Base-by-base conservation (phyloP, 2,329 filamentous ascomycete species). In the Arthrinium phaeospermum region DNA sequence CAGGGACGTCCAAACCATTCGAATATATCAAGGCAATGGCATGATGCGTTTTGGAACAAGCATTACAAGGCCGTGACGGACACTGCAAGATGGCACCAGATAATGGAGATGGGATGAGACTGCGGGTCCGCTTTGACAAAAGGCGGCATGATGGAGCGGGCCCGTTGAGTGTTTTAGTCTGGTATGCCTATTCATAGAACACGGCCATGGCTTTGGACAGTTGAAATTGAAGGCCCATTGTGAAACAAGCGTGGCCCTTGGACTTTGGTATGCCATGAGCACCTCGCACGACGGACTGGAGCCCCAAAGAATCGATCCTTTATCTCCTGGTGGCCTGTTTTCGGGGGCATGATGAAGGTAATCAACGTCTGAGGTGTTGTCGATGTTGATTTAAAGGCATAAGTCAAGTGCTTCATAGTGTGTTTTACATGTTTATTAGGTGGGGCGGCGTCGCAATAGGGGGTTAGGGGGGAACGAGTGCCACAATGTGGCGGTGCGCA, bases 361-460 rank as follows among this genome's bases (percentile, higher is more conserved):
- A 61, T 61, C 37, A 37, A 61, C 14, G 30, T 61, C 19, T 30
- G 53, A 61, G 53, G 53, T 10, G 53, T 61, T 12, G 53, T 37
- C 16, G 53, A 61, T 37, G 53, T 37, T 61, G 46, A 34, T 61
- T 57, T 61, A 61, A 61, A 61, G 53, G 53, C 53, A 61, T 61
- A 34, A 61, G 10, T 30, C 19, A 37, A 19, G 53, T 61, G 34
- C 27, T 61, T 34, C 30, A 61, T 61, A 61, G 53, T 61, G 53
- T 61, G 53, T 61, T 61, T 61, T 34, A 61, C 27, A 61, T 41
- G 30, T 61, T 61, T 30, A 61, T 61, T 61, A 30, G 53, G 53
- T 61, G 53, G 53, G 16, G 16, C 53, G 8, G 30, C 53, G 53
- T 61, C 19, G 30, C 53, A 61, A 61, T 37, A 61, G 53, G 53